Evolutionary conservation across 495 filamentous ascomycete species (phyloP), one percentile per base, ranked within the genome.

Genomic region (Penicillium canariense): DNA sequence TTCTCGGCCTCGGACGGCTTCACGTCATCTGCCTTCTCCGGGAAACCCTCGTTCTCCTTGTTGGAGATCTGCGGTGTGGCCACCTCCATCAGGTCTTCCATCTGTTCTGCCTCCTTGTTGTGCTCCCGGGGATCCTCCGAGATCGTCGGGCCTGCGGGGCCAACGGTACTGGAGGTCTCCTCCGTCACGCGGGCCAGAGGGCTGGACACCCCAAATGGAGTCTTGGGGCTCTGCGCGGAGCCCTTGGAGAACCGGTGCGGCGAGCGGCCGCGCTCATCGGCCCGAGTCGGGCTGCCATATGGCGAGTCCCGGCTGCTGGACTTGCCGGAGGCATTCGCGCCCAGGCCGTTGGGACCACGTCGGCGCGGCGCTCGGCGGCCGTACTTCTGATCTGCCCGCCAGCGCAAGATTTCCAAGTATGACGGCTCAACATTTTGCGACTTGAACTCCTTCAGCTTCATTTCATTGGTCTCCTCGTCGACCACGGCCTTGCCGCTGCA

Each of bases 301-400:
- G 79, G 79, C 17, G 79, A 82, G 17, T 76, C 75, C 45, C 57
- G 56, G 28, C 70, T 69, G 54, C 60, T 66, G 18, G 70, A 68
- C 27, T 68, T 76, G 36, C 70, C 67, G 10, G 63, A 57, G 2
- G 70, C 71, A 54, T 67, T 79, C 25, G 69, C 60, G 5, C 73
- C 74, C 25, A 75, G 59, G 4, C 73, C 75, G 18, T 67, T 75
- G 22, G 77, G 71, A 15, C 50, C 63, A 45, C 61, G 63, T 63
- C 77, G 77, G 28, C 75, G 72, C 54, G 72, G 76, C 18, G 65
- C 62, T 48, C 71, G 72, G 38, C 90, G 85, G 28, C 94, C 94
- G 66, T 90, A 90, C 72, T 94, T 96, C 68, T 96, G 94, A 66
- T 97, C 95, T 70, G 86, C 84, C 62, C 94, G 83, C 87, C 95